A percentile compares a stretch with the other conserved stretches of the same genome.
These are phyloP conservation scores for Malus hybrid DNA, from an alignment of 331 rosid species.

Conservation along the genomic window DNA sequence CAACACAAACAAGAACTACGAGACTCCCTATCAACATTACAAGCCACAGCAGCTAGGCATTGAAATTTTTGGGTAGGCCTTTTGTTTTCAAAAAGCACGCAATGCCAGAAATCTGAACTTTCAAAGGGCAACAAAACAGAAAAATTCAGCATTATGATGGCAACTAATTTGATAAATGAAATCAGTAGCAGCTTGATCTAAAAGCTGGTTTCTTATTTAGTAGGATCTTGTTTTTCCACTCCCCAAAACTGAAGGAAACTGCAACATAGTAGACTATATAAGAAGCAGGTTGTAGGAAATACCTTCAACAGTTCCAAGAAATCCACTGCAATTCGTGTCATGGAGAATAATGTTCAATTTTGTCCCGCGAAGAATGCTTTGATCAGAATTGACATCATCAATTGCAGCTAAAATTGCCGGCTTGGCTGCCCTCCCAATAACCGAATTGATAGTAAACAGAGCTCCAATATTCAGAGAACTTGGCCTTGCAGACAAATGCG, in stretches of 20 bases:
- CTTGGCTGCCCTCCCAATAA: conserved; percentile 79
- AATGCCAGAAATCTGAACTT: conserved; percentile 1
- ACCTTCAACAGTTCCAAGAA: conserved; percentile 88
- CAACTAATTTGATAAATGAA: background rate
- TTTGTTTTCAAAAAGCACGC: background rate
- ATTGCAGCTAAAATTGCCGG: conserved; percentile 65
- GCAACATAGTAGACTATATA: background rate
- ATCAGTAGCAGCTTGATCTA: background rate
- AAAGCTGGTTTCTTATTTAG: background rate
- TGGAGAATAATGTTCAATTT: conserved; percentile 33
- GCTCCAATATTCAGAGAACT: conserved; percentile 58
- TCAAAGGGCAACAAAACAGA: background rate
- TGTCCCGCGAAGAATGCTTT: conserved; percentile 43
- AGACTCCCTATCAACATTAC: background rate
- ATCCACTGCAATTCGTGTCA: conserved; percentile 88
- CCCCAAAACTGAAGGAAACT: background rate
- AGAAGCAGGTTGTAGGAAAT: conserved; percentile 7
- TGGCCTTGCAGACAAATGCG: conserved; percentile 27
- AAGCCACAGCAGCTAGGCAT: background rate
- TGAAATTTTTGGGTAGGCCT: background rate
- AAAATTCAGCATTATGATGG: background rate
- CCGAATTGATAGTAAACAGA: conserved; percentile 58
- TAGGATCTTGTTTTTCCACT: background rate
- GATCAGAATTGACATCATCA: conserved; percentile 66
- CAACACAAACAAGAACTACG: background rate